A percentile compares a stretch with the other conserved stretches of the same genome.
These are phyloP conservation scores for Cystobasidium slooffiae DNA, from an alignment of 1,284 basidiomycete species.

Conservation along the genomic window DNA sequence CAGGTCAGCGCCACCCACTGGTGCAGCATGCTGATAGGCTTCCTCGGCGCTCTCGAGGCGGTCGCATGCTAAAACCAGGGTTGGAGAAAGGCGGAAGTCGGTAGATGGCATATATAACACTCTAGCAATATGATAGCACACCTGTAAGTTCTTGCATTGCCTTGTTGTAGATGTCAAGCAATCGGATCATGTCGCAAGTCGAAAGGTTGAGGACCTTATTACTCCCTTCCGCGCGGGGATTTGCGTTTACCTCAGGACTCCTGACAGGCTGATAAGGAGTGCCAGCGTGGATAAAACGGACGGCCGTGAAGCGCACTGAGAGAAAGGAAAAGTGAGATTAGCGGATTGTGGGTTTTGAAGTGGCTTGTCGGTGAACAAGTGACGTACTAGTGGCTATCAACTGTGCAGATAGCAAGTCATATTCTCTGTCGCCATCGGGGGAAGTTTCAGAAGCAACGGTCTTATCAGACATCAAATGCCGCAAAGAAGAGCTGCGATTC, in stretches of 20 bases:
- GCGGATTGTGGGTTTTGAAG: no score
- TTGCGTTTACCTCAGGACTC: neutral
- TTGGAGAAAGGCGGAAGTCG: no score
- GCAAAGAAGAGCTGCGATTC: slow-evolving; percentile 19
- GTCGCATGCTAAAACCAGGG: no score
- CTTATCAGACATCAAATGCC: slow-evolving; percentile 10
- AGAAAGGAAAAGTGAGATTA: neutral
- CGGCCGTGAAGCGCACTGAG: slow-evolving; percentile 4
- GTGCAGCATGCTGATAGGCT: no score
- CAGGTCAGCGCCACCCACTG: no score
- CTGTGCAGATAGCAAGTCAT: no score
- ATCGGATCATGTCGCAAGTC: neutral
- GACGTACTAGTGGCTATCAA: no score
- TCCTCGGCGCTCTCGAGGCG: no score
- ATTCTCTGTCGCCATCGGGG: no score
- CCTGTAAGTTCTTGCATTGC: slow-evolving; percentile 8
- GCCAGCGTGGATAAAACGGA: slow-evolving; percentile 5
- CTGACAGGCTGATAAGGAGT: neutral
- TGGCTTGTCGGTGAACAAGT: no score
- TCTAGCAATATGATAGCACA: neutral
- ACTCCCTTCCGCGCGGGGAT: neutral
- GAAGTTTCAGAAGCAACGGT: neutral
- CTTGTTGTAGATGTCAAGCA: slow-evolving; percentile 23
- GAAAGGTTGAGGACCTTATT: neutral
- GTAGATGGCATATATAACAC: neutral